Evolutionary conservation across 1,139 yeast species (phyloP).

Genomic region (Hyphopichia buzzinii): DNA sequence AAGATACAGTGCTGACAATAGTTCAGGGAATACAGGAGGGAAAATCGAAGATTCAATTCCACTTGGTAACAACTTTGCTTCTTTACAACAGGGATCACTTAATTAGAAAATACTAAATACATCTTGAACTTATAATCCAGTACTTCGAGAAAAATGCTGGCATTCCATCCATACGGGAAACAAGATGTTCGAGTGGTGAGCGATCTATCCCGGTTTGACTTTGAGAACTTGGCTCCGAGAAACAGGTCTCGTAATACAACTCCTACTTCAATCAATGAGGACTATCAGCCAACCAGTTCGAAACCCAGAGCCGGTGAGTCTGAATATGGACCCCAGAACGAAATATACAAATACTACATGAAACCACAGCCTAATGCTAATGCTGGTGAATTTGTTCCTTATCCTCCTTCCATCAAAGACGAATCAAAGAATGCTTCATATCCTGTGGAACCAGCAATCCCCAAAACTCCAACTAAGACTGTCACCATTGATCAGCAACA

Average conservation of each 20-base stretch:
- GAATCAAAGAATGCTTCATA: not conserved
- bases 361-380: conserved; percentile 8
- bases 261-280: conserved; percentile 20
- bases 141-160: conserved; percentile 17
- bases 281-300: conserved; percentile 13
- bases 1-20: too few relatives aligned
- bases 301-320: not conserved
- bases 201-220: conserved; percentile 31
- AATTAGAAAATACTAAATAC: too few relatives aligned
- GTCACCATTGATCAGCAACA: not conserved
- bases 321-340: conserved; percentile 10
- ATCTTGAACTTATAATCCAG: too few relatives aligned
- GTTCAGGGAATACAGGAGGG: too few relatives aligned
- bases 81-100: too few relatives aligned
- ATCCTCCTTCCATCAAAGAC: conserved; percentile 7
- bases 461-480: not conserved
- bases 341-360: conserved; percentile 19
- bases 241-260: conserved; percentile 28
- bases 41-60: too few relatives aligned
- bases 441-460: not conserved
- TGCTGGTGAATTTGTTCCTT: conserved; percentile 6
- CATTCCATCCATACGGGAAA: conserved; percentile 22
- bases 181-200: conserved; percentile 25
- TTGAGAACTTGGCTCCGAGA: conserved; percentile 19
- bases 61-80: too few relatives aligned